Evolutionary conservation across 345 rosid genomes (phyloP), one percentile per base, ranked within the genome.

Genomic region (Aquilaria malaccensis): DNA sequence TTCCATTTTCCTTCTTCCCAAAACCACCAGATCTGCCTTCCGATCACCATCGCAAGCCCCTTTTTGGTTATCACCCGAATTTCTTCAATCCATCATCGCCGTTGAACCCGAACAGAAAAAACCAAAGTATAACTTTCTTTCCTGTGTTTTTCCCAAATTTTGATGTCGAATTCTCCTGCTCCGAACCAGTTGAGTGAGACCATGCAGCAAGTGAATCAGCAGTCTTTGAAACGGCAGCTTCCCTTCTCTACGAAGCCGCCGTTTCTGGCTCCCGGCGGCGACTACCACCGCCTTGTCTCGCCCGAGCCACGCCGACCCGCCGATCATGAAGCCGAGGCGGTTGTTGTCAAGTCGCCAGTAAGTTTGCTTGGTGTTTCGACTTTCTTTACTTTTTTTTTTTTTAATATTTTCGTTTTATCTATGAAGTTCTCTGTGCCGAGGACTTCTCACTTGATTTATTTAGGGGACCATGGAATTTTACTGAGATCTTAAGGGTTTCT

Each of bases 201-300:
- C n/a, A 50, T 68, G 56, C 80, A 64, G 67, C 68, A 60, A 48
- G 74, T 50, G 13, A 71, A 33, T 47, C 63, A 53, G 45, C 73
- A 56, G 15, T 56, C 80, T 32, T 60, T 74, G 11, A 80, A 73
- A 55, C 77, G 85, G 56, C 87, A 82, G 67, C 81, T 80, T 46
- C 80, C 87, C 13, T 61, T 81, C 58, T 72, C 92, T 60, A 81
- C 74, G 81, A 88, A 82, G 73, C 95, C 93, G 67, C 86, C 94
- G 5, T 77, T 89, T 66, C 64, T 71, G 63, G 68, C 80, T 64
- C 82, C 95, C 13, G 86, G 70, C 2, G 95, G 70, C 3, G 95
- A 88, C 76, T 85, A 86, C 62, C 99, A 88, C 74, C 81, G 85
- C 46, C 86, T 94, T 67, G 68, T 68, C 37, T 47, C 76, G 52